Percentiles rank a stretch among this genome's conserved stretches.
Evolutionary conservation across 257 asterid genomes (phyloP).

Genomic region (Primulina tabacum): DNA sequence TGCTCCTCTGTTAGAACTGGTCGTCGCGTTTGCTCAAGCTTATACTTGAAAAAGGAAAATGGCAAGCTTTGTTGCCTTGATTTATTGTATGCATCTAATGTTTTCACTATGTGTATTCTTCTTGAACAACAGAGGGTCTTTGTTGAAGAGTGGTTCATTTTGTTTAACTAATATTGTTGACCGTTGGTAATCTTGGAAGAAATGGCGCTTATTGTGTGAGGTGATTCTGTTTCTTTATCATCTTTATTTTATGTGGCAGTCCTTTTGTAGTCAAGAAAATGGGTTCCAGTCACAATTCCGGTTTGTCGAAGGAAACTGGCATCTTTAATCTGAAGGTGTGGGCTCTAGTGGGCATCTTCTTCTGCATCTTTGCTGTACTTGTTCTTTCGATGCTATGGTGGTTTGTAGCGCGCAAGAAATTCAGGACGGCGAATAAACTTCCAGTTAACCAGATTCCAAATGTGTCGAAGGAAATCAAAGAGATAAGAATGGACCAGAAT

Average conservation of each 20-base stretch:
- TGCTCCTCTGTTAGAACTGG: neutral
- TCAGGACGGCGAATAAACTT: slow-evolving; percentile 30
- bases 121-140: neutral
- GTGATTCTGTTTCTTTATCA: neutral
- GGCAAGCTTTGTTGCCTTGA: neutral
- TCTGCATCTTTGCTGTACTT: slow-evolving; percentile 46
- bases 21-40: neutral
- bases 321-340: slow-evolving; percentile 72
- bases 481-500: slow-evolving; percentile 50
- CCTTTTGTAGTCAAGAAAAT: slow-evolving; percentile 27
- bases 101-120: neutral
- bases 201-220: neutral
- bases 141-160: neutral
- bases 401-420: slow-evolving; percentile 43
- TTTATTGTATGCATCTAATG: neutral
- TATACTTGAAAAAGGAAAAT: neutral
- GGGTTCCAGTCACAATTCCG: slow-evolving; percentile 54
- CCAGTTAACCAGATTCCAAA: slow-evolving; percentile 40
- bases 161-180: neutral
- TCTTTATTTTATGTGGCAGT: slow-evolving; percentile 31
- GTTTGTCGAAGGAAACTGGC: slow-evolving; percentile 59
- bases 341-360: slow-evolving; percentile 53
- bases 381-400: slow-evolving; percentile 51
- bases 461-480: slow-evolving; percentile 56
- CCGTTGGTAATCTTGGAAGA: neutral